These are phyloP conservation scores for Aureobasidium sp. DNA, from an alignment of 2,329 filamentous ascomycete genomes.

Conservation along the genomic window DNA sequence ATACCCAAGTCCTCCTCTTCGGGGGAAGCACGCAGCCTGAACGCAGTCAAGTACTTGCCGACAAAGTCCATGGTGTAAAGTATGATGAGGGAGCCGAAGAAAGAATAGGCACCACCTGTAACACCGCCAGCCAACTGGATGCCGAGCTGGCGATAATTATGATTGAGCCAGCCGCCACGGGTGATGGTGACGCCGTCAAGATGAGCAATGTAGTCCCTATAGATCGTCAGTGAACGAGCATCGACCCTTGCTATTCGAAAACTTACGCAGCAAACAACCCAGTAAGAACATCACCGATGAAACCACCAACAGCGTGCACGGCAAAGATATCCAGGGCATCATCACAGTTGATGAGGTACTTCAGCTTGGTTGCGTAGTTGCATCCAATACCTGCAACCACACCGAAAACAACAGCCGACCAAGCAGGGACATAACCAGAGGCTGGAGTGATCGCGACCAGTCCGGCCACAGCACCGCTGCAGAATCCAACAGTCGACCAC, in stretches of 20 bases:
- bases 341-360: slow-evolving; percentile 72
- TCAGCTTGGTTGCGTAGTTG: slow-evolving; percentile 88
- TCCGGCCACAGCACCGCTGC: slow-evolving; percentile 79
- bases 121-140: slow-evolving; percentile 79
- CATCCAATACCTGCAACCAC: slow-evolving; percentile 66
- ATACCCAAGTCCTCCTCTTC: slow-evolving; percentile 79
- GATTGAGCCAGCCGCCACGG: slow-evolving; percentile 72
- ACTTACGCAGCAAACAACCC: slow-evolving; percentile 69
- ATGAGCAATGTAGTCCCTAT: slow-evolving; percentile 65
- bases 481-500: slow-evolving; percentile 91
- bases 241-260: too few relatives aligned
- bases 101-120: slow-evolving; percentile 68
- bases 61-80: slow-evolving; percentile 52
- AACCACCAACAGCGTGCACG: slow-evolving; percentile 68
- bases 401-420: slow-evolving; percentile 75
- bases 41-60: slow-evolving; percentile 68
- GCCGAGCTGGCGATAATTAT: slow-evolving; percentile 72
- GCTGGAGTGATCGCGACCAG: slow-evolving; percentile 83
- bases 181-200: slow-evolving; percentile 65
- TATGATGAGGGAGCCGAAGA: slow-evolving; percentile 67
- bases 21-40: slow-evolving; percentile 64
- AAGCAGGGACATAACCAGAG: slow-evolving; percentile 76
- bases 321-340: slow-evolving; percentile 86
- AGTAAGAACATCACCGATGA: slow-evolving; percentile 72
- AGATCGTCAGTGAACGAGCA: not conserved